Conservation (phyloP, 78 protist genomes). For the Dictyostelium firmibasis region DNA sequence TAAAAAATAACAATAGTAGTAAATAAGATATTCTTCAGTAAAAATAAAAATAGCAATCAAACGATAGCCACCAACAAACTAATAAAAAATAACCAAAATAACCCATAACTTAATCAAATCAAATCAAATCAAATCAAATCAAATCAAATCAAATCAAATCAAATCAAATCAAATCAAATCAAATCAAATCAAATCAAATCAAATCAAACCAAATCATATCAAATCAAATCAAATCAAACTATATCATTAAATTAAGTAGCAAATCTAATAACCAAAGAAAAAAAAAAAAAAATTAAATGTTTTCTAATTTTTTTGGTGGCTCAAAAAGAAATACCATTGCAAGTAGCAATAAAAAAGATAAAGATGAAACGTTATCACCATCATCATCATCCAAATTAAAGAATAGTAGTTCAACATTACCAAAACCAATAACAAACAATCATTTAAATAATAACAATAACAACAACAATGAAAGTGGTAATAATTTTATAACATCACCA, state of each 20-base stretch:
- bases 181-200: no score
- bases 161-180: no score
- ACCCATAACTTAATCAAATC: no score
- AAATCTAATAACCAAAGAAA: background rate
- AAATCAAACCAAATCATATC: no score
- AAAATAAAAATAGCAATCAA: background rate
- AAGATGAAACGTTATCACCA: no score
- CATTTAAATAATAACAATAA: background rate
- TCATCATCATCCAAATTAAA: background rate
- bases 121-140: no score
- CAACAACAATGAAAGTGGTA: background rate
- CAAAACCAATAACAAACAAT: background rate
- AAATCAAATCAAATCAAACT: background rate
- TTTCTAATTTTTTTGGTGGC: slow-evolving; percentile 36
- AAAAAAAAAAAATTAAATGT: background rate
- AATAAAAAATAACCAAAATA: no score
- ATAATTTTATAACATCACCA: background rate
- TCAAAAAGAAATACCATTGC: slow-evolving; percentile 31
- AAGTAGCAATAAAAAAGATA: background rate
- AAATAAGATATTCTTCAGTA: background rate
- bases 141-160: no score
- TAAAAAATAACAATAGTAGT: background rate
- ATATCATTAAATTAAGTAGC: no score
- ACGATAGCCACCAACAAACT: background rate
- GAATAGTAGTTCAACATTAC: background rate